These are phyloP conservation scores for Naganishia albida DNA, from an alignment of 1,284 basidiomycete genomes.

Conservation along the genomic window DNA sequence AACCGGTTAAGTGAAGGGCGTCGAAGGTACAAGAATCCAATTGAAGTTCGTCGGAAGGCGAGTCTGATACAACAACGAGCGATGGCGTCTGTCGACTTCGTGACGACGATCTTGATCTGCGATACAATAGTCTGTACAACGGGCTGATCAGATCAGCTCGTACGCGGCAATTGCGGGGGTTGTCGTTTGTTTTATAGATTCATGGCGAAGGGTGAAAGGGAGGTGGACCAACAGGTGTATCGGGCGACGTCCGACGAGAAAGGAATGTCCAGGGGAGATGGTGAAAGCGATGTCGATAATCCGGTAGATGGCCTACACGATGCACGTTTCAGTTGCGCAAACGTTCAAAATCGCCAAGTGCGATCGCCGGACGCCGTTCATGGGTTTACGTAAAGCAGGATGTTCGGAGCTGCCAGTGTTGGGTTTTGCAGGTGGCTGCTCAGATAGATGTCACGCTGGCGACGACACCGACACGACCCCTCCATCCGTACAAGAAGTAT, in stretches of 20 bases:
- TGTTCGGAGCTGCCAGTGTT: no score
- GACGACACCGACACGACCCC: no score
- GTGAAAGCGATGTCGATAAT: no score
- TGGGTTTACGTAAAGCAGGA: no score
- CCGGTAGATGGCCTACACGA: no score
- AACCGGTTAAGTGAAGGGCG: neutral
- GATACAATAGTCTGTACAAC: constrained; percentile 9
- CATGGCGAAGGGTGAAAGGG: constrained; percentile 6
- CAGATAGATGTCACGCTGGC: no score
- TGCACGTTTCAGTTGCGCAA: no score
- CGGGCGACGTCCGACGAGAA: neutral
- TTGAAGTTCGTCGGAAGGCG: neutral
- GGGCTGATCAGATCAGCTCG: constrained; percentile 9
- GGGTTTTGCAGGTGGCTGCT: no score
- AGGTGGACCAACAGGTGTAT: constrained; percentile 7
- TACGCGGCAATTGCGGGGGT: neutral
- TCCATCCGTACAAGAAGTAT: no score
- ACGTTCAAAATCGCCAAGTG: no score
- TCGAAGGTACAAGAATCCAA: constrained; percentile 1
- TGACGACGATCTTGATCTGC: neutral
- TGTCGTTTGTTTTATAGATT: neutral
- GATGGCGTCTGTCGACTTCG: constrained; percentile 2
- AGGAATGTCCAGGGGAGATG: neutral
- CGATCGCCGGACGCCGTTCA: no score
- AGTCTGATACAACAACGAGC: neutral